Percentiles rank a stretch among this genome's conserved stretches.
These are phyloP conservation scores for Trichoderma afroharzianum DNA, from an alignment of 2,329 filamentous ascomycete genomes.

Conservation along the genomic window DNA sequence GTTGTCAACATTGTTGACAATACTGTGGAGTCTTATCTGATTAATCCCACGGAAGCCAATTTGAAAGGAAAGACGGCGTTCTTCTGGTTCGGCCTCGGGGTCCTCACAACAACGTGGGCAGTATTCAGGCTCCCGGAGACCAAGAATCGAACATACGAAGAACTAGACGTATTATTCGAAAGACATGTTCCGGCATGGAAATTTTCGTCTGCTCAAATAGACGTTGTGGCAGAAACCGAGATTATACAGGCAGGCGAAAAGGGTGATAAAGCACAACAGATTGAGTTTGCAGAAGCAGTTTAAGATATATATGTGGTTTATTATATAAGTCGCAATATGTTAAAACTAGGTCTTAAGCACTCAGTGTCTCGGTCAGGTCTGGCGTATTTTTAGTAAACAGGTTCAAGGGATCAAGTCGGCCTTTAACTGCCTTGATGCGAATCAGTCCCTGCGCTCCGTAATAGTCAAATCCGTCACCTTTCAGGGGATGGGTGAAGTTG, in stretches of 20 bases:
- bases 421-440: not conserved
- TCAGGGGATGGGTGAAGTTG: not conserved
- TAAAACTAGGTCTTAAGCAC: not conserved
- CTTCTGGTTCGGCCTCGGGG: not conserved
- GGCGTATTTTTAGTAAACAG: constrained; percentile 2
- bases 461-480: not conserved
- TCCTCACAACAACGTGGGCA: not conserved
- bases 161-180: constrained; percentile 35
- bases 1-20: not conserved
- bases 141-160: constrained; percentile 38
- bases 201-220: constrained; percentile 20
- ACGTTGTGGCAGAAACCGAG: not conserved
- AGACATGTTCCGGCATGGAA: constrained; percentile 29
- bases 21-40: not conserved
- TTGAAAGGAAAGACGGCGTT: not conserved
- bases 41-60: not conserved
- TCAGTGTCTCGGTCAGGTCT: not conserved
- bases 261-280: not conserved
- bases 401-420: not conserved
- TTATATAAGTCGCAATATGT: not conserved
- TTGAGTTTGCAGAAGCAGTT: not conserved
- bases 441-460: not conserved
- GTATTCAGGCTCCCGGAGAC: not conserved
- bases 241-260: not conserved
- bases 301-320: not conserved